These are phyloP conservation scores for Hibiscus tridactylites DNA, from an alignment of 345 rosid species.

Conservation along the genomic window DNA sequence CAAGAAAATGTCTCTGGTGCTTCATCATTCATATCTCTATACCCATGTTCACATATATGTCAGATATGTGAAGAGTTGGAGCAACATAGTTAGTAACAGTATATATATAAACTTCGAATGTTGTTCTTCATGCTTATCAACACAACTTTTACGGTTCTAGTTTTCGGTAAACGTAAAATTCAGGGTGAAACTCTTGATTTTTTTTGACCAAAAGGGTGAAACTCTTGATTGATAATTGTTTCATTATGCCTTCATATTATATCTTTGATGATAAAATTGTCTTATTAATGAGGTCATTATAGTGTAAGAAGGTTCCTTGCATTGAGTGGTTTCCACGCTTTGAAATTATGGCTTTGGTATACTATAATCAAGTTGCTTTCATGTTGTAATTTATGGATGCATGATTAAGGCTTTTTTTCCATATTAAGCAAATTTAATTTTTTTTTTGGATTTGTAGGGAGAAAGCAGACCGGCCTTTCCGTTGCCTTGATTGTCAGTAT, in stretches of 20 bases:
- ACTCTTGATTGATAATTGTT: not conserved
- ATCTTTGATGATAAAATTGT: not conserved
- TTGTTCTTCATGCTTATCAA: not conserved
- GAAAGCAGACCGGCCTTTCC: constrained; percentile 82
- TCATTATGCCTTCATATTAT: not conserved
- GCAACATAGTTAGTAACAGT: not conserved
- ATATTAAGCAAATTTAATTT: not conserved
- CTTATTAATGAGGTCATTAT: not conserved
- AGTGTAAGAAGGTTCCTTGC: not conserved
- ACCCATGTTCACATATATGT: not conserved
- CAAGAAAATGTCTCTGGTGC: not conserved
- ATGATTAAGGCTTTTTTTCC: not conserved
- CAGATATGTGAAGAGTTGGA: not conserved
- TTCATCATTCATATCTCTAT: constrained; percentile 2
- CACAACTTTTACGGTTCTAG: too few relatives aligned
- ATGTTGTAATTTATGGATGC: not conserved
- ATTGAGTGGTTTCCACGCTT: not conserved
- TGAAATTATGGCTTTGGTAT: not conserved
- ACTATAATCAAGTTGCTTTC: not conserved
- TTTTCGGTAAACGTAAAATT: not conserved
- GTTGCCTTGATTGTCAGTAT: constrained; percentile 79
- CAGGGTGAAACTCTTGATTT: too few relatives aligned
- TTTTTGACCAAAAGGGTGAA: not conserved
- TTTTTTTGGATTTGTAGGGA: constrained; percentile 44
- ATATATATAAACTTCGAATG: not conserved